Base-by-base conservation (phyloP, 116 monocot genomes). In the Phalaenopsis hybrid region DNA sequence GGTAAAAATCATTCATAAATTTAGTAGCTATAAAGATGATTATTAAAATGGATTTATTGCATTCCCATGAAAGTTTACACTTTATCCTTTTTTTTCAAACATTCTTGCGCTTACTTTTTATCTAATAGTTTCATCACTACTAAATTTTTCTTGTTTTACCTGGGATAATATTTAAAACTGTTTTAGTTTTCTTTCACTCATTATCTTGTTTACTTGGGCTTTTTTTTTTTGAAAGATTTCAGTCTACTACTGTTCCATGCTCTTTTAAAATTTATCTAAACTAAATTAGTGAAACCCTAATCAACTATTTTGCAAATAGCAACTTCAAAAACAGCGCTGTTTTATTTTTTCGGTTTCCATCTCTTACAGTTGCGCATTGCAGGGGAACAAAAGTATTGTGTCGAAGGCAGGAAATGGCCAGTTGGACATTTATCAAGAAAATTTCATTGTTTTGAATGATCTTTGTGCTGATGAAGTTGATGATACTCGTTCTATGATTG, bases 301-400 rank as follows among this genome's bases (percentile, higher is more conserved):
- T 6, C 48, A 48, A 5, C 8, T n/a, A 1, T 65, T 7, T 65
- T 65, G 6, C 65, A 65, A 4, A 65, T 21, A 65, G 25, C 12
- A 65, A 65, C 65, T 65, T 55, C 55, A 17, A 55, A 55, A 2
- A 65, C 21, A 31, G 31, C 0, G 59, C 41, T 79, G 59, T 15
- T 79, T 59, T 79, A 43, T 72, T 25, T 28, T 67, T 65, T 45
- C 28, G 23, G 4, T 45, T 46, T 68, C 15, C 61, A 34, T 67
- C 65, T 43, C 58, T 45, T 75, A 44, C 20, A 28, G 58, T 77
- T 79, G 49, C 65, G 77, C 9, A 79, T 84, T 86, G 58, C 83
- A 91, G 93, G 86, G 69, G 28, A 82, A 79, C 58, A 86, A 90
- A 4, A 87, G 76, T 70, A 63, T 48, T 12, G 85, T 86, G 51